These are phyloP conservation scores for Pythium volutum DNA, from an alignment of 352 stramenopile species.

Conservation along the genomic window DNA sequence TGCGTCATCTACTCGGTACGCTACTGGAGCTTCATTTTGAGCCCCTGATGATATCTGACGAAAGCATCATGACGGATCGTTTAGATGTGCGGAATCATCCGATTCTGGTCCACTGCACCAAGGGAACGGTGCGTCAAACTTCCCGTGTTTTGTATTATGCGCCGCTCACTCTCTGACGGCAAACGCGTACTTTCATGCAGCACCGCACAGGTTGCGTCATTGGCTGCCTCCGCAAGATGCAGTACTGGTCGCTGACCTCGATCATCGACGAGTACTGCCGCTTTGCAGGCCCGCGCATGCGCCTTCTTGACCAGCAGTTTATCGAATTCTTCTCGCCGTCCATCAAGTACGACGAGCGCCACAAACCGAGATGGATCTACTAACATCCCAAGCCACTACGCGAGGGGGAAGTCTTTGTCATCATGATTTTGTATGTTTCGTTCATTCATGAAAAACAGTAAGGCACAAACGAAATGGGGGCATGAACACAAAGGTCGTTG, in stretches of 20 bases:
- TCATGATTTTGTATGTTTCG: constrained; percentile 10
- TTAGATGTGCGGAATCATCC: constrained; percentile 83
- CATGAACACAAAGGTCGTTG: constrained; percentile 1
- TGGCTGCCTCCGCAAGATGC: constrained; percentile 85
- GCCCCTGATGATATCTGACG: too few relatives aligned
- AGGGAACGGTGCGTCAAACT: constrained; percentile 60
- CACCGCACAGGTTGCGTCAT: constrained; percentile 84
- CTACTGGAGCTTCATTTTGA: neutral
- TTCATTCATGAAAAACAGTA: constrained; percentile 23
- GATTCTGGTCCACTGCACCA: constrained; percentile 87
- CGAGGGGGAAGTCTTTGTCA: neutral
- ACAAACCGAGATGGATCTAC: constrained; percentile 75
- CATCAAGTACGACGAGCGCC: constrained; percentile 76
- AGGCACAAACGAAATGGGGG: constrained; percentile 7
- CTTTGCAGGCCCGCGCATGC: constrained; percentile 81
- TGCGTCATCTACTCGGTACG: constrained; percentile 73
- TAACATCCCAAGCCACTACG: constrained; percentile 1
- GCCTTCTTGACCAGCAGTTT: constrained; percentile 85
- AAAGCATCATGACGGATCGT: neutral
- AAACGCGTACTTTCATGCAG: constrained; percentile 24
- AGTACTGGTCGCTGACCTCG: constrained; percentile 83
- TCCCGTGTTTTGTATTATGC: too few relatives aligned
- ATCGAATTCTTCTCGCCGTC: constrained; percentile 87
- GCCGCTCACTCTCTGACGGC: too few relatives aligned
- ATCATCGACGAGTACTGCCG: constrained; percentile 89